Evolutionary conservation across 495 filamentous ascomycete genomes (phyloP), one percentile per base, ranked within the genome.

Genomic region (Trypethelium eluteriae): DNA sequence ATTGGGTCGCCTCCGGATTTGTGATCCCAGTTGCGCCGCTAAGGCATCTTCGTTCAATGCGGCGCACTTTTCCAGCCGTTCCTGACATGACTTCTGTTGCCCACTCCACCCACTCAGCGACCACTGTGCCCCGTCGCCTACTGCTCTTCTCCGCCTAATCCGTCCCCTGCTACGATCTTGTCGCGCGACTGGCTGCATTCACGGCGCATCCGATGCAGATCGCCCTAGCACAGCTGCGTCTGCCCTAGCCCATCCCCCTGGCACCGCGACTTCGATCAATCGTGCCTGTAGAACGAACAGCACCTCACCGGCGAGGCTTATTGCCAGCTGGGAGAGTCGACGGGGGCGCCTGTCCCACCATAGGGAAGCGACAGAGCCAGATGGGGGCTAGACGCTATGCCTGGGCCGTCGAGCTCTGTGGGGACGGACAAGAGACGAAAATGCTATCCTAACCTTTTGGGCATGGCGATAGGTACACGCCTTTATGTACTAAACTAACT

Each of bases 21-120:
- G 53, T 36, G 53, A 59, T 32, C 53, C 53, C 53, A 36, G 53
- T 36, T 34, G 18, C 32, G 53, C 53, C 53, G 14, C 53, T 59
- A 34, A 36, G 2, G 53, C 53, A 7, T 32, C 9, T 59, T 36
- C 3, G 53, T 18, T 18, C 18, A 59, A 59, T 59, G 53, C 11
- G 36, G 25, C 32, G 25, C 2, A 59, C 53, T 6, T 32, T 59
- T 59, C 53, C 53, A 34, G 25, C 53, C 32, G 53, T 59, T 59
- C 53, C 53, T 59, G 53, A 25, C 49, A 53, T 53, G 49, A 25
- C 11, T n/a, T 5, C 18, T 25, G 49, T n/a, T 5, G 49, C 49
- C 49, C 49, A 53, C n/a, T 53, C 49, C 5, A 46, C 41, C 41
- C 25, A 25, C 25, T 25, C 25, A 14, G 14, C 41, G n/a, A 53